Conservation (phyloP, 176 grass and related monocot genomes). For the Saccharum spontaneum region DNA sequence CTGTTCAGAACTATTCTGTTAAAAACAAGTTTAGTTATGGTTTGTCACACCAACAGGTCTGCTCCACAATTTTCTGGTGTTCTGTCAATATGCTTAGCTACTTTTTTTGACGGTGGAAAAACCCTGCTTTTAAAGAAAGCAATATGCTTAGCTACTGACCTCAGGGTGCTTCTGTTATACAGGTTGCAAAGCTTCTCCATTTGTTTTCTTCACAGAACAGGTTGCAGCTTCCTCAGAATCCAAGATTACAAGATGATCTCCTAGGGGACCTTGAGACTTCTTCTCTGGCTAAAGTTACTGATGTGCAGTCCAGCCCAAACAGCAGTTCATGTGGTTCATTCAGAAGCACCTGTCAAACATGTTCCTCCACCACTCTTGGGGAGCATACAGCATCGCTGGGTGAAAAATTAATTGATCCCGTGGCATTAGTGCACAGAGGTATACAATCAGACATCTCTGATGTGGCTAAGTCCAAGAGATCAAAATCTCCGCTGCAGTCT, state of each 20-base stretch:
- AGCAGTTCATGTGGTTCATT: constrained; percentile 46
- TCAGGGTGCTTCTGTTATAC: constrained; percentile 32
- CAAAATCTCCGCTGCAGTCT: constrained; percentile 31
- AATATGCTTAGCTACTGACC: constrained; percentile 29
- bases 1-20: constrained; percentile 15
- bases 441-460: constrained; percentile 31
- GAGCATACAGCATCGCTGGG: constrained; percentile 2
- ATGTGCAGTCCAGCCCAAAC: constrained; percentile 42
- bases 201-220: constrained; percentile 59
- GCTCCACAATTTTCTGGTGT: constrained; percentile 24
- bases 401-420: constrained; percentile 19
- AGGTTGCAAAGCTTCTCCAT: constrained; percentile 58
- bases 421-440: neutral
- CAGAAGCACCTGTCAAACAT: constrained; percentile 44
- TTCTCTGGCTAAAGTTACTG: constrained; percentile 44
- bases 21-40: constrained; percentile 37
- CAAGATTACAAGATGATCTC: constrained; percentile 27
- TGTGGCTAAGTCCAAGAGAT: constrained; percentile 31
- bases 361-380: constrained; percentile 45
- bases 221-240: constrained; percentile 25
- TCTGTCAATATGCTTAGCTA: constrained; percentile 19
- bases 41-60: constrained; percentile 54
- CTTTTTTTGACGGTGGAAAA: neutral
- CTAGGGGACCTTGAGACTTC: constrained; percentile 33
- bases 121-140: no score